A percentile compares a stretch with the other conserved stretches of the same genome.
These are phyloP conservation scores for Fusarium devonianum DNA, from an alignment of 2,329 filamentous ascomycete genomes.

Conservation along the genomic window DNA sequence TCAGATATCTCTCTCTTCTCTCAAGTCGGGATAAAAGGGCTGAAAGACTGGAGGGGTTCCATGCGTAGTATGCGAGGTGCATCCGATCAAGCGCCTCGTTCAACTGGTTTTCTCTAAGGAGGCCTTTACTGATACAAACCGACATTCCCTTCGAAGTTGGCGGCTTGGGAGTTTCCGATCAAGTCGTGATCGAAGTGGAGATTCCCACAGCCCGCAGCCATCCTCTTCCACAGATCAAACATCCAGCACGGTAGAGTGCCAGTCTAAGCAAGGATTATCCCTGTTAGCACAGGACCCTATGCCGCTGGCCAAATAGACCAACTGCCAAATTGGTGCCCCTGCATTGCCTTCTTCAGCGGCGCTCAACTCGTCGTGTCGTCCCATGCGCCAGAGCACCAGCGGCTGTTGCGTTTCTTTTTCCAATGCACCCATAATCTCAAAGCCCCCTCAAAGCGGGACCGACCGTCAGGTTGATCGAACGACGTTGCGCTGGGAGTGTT, in stretches of 20 bases:
- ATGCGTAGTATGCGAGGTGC: slow-evolving; percentile 9
- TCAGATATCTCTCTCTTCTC: too few relatives aligned
- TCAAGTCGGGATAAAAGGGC: slow-evolving; percentile 2
- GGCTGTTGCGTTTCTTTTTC: slow-evolving; percentile 16
- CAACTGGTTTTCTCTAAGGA: slow-evolving; percentile 9
- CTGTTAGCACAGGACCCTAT: slow-evolving; percentile 28
- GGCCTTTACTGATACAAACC: slow-evolving; percentile 8
- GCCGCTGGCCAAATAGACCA: slow-evolving; percentile 34
- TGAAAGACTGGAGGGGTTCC: slow-evolving; percentile 23
- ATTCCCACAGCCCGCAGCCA: slow-evolving; percentile 12
- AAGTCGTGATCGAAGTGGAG: slow-evolving; percentile 1
- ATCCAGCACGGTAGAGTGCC: slow-evolving; percentile 26
- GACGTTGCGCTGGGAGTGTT: slow-evolving; percentile 15
- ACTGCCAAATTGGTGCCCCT: slow-evolving; percentile 38
- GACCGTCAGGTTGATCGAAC: slow-evolving; percentile 28
- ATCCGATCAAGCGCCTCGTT: slow-evolving; percentile 21
- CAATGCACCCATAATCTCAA: too few relatives aligned
- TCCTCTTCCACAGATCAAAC: slow-evolving; percentile 33
- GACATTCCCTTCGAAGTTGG: slow-evolving; percentile 25
- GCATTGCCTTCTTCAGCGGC: slow-evolving; percentile 19
- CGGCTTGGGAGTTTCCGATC: slow-evolving; percentile 6
- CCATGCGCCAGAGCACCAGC: slow-evolving; percentile 1
- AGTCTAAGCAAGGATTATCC: slow-evolving; percentile 30
- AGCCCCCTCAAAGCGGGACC: slow-evolving; percentile 8
- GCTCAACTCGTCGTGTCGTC: slow-evolving; percentile 7